Conservation (phyloP, 2,329 filamentous ascomycete species). For the Curvularia verruculosa region DNA sequence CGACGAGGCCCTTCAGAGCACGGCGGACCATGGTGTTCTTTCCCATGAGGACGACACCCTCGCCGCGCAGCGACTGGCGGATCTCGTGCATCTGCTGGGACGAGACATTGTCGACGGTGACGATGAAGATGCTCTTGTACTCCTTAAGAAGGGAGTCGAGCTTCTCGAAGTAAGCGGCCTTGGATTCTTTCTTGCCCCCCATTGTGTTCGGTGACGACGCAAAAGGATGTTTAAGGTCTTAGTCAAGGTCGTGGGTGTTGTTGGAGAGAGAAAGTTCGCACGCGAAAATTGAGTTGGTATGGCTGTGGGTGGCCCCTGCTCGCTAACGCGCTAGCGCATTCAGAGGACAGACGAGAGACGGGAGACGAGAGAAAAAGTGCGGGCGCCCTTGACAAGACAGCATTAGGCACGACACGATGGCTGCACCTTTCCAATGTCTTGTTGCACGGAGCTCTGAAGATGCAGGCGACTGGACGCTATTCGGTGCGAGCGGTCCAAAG, state of each 20-base stretch:
- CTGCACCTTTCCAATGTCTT: constrained; percentile 52
- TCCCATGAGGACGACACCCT: constrained; percentile 97
- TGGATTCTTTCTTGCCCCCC: constrained; percentile 96
- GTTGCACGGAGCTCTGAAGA: constrained; percentile 26
- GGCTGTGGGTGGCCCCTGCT: constrained; percentile 33
- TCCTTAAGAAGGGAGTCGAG: constrained; percentile 96
- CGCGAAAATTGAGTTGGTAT: constrained; percentile 32
- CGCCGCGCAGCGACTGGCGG: constrained; percentile 83
- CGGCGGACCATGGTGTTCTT: constrained; percentile 99
- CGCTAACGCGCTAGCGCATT: constrained; percentile 22
- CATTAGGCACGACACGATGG: constrained; percentile 30
- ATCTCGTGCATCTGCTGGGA: constrained; percentile 99
- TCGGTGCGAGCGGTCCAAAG: constrained; percentile 75
- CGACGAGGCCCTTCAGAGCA: constrained; percentile 92
- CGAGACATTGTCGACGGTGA: constrained; percentile 92
- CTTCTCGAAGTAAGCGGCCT: constrained; percentile 99
- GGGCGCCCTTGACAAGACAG: constrained; percentile 10
- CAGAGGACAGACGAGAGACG: constrained; percentile 7
- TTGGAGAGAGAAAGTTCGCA: constrained; percentile 20
- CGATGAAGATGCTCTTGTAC: constrained; percentile 98
- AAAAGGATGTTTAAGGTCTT: constrained; percentile 98
- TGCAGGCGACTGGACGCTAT: constrained; percentile 58
- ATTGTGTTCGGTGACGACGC: constrained; percentile 94
- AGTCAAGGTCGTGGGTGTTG: constrained; percentile 48
- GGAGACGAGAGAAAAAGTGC: constrained; percentile 16